These are phyloP conservation scores for Fraxinus americana DNA, from an alignment of 257 asterid genomes.

Conservation along the genomic window DNA sequence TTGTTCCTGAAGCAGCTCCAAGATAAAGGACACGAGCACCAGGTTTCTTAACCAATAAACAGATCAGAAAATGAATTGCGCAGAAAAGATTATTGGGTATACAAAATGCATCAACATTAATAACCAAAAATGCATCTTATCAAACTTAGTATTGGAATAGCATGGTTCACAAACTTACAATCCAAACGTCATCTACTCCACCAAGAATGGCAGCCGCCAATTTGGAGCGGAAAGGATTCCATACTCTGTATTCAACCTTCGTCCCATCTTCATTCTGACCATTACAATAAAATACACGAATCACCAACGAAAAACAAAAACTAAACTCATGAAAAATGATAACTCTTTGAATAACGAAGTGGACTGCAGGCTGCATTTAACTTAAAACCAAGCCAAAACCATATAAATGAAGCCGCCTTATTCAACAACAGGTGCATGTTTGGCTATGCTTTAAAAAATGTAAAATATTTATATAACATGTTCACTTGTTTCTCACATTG, in stretches of 20 bases:
- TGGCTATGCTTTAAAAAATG: neutral
- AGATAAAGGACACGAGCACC: constrained; percentile 44
- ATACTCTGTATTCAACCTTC: constrained; percentile 80
- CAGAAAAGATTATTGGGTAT: no score
- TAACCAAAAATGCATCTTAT: neutral
- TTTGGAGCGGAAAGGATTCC: constrained; percentile 98
- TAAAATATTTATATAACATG: no score
- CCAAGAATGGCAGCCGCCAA: constrained; percentile 93
- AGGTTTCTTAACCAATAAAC: constrained; percentile 39
- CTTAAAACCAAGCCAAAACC: no score
- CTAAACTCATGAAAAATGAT: neutral
- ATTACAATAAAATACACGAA: neutral
- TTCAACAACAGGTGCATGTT: neutral
- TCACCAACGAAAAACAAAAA: neutral
- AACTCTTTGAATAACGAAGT: neutral
- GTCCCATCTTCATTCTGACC: constrained; percentile 82
- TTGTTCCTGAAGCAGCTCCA: constrained; percentile 94
- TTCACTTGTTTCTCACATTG: no score
- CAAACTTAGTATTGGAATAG: neutral
- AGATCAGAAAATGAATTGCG: neutral
- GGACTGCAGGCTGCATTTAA: no score
- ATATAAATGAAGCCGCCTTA: neutral
- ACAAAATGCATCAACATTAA: neutral
- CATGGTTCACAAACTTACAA: constrained; percentile 53
- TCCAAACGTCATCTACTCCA: constrained; percentile 92